Conservation (phyloP, 495 filamentous ascomycete genomes). For the Tuber magnatum region DNA sequence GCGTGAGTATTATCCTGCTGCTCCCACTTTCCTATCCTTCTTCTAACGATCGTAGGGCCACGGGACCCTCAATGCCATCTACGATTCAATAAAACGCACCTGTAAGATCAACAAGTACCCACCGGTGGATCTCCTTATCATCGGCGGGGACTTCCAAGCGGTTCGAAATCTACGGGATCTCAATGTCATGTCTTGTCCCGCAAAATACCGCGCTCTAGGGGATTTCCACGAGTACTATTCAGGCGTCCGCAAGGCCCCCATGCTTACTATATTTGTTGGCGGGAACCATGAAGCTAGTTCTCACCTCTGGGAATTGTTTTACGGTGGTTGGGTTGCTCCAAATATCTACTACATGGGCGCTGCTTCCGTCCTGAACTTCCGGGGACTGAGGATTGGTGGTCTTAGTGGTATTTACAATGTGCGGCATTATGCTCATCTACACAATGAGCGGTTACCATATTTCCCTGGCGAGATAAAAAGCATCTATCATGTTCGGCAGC, state of each 20-base stretch:
- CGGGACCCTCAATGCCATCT: constrained; percentile 83
- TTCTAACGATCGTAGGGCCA: constrained; percentile 59
- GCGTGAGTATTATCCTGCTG: constrained; percentile 51
- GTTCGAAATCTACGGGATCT: constrained; percentile 82
- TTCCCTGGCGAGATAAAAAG: constrained; percentile 60
- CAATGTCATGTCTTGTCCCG: constrained; percentile 74
- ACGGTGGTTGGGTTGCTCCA: constrained; percentile 93
- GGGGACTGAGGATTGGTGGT: constrained; percentile 77
- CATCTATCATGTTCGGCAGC: constrained; percentile 80
- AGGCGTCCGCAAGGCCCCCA: constrained; percentile 67
- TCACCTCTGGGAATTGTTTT: constrained; percentile 77
- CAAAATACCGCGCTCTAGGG: constrained; percentile 72
- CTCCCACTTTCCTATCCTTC: background rate
- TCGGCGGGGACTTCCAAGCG: constrained; percentile 76
- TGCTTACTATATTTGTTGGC: constrained; percentile 81
- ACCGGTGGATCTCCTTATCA: constrained; percentile 85
- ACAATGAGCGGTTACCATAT: constrained; percentile 83
- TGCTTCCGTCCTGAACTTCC: constrained; percentile 74
- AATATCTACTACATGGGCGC: constrained; percentile 96
- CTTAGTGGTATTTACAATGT: constrained; percentile 91
- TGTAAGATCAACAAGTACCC: constrained; percentile 63
- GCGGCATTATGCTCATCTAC: constrained; percentile 70
- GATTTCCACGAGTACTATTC: constrained; percentile 94
- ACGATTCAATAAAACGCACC: constrained; percentile 60
- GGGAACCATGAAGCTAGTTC: constrained; percentile 93